Evolutionary conservation across 805 yeast genomes (phyloP).

Genomic region (Cyberlindnera subsufficiens): DNA sequence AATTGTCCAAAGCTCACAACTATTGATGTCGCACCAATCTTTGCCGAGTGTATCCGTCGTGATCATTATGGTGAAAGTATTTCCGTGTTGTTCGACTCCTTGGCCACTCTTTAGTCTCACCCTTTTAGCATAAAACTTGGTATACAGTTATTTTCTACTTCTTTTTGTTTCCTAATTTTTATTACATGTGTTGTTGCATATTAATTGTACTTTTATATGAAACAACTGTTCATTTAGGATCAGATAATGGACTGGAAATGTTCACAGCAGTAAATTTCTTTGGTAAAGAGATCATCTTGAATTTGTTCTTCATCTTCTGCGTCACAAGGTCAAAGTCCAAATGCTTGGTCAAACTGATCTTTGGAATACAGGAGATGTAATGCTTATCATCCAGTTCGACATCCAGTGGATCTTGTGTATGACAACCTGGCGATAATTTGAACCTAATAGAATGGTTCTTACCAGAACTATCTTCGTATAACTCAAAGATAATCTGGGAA

Average conservation of each 20-base stretch:
- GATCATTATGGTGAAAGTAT: constrained; percentile 98
- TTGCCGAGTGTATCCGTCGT: constrained; percentile 97
- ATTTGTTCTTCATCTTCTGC: constrained; percentile 74
- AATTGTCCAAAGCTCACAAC: constrained; percentile 68
- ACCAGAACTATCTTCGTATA: constrained; percentile 75
- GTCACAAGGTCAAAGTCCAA: constrained; percentile 86
- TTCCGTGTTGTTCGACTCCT: constrained; percentile 85
- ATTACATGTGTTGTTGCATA: background rate
- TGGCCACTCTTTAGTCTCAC: constrained; percentile 40
- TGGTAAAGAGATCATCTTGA: constrained; percentile 84
- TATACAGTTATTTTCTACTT: background rate
- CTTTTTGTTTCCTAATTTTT: background rate
- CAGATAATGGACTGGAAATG: constrained; percentile 57
- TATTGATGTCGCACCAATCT: constrained; percentile 90
- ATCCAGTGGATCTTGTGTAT: constrained; percentile 95
- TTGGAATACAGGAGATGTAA: constrained; percentile 92
- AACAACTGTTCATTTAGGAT: constrained; percentile 12
- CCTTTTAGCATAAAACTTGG: no score
- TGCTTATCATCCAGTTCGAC: constrained; percentile 95
- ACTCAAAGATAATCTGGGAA: constrained; percentile 90
- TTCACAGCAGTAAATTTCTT: constrained; percentile 87
- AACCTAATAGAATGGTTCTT: constrained; percentile 87
- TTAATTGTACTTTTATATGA: background rate
- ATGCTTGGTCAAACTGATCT: constrained; percentile 85
- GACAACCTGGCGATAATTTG: constrained; percentile 96